phyloP scores from a whole-genome alignment of 768 basidiomycete genomes.

The Sutorius australiensis region DNA sequence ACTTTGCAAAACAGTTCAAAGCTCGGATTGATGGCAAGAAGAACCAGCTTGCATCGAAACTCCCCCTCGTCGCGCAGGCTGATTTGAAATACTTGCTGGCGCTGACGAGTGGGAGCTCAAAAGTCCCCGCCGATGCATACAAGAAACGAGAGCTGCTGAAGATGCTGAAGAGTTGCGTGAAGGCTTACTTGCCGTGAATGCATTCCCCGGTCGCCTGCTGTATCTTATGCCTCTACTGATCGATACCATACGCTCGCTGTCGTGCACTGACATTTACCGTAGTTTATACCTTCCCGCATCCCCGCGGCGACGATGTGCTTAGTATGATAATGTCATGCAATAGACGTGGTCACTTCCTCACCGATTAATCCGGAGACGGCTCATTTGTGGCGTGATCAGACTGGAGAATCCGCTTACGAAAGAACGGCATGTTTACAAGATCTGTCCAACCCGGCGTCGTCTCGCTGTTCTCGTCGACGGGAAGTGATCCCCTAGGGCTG shows the following conservation, averaged over 20 bases:
- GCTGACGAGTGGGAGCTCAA: slow-evolving; percentile 50
- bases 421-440: slow-evolving; percentile 46
- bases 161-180: slow-evolving; percentile 47
- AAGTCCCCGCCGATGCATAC: slow-evolving; percentile 52
- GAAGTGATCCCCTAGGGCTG: slow-evolving; percentile 55
- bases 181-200: slow-evolving; percentile 22
- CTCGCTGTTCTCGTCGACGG: slow-evolving; percentile 76
- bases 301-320: slow-evolving; percentile 2
- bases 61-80: slow-evolving; percentile 82
- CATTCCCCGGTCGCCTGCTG: slow-evolving; percentile 5
- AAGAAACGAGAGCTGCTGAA: slow-evolving; percentile 51
- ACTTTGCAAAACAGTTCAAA: slow-evolving; percentile 86
- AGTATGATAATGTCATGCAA: slow-evolving; percentile 7
- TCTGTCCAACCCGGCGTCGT: slow-evolving; percentile 58
- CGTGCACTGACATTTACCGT: neutral
- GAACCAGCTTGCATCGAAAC: slow-evolving; percentile 46
- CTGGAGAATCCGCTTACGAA: slow-evolving; percentile 11
- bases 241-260: slow-evolving; percentile 1
- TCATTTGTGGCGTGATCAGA: slow-evolving; percentile 18
- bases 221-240: slow-evolving; percentile 9
- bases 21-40: slow-evolving; percentile 64
- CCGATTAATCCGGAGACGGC: slow-evolving; percentile 11
- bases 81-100: slow-evolving; percentile 82
- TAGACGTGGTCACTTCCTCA: neutral
- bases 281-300: slow-evolving; percentile 3